These are phyloP conservation scores for Candida orba DNA, from an alignment of 805 yeast species.

Conservation along the genomic window DNA sequence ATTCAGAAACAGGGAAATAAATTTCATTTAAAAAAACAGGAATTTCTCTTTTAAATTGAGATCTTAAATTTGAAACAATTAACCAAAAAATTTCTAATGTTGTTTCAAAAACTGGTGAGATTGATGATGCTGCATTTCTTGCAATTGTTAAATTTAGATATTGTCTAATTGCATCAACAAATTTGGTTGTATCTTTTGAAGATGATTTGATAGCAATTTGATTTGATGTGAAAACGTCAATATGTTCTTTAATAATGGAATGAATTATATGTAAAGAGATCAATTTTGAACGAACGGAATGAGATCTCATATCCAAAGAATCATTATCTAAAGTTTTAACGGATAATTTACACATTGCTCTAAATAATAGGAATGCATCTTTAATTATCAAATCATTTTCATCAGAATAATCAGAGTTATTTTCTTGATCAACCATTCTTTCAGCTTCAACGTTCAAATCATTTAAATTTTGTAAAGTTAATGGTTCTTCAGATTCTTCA, in stretches of 20 bases:
- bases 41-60: constrained; percentile 85
- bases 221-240: constrained; percentile 66
- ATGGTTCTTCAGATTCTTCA: constrained; percentile 26
- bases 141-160: constrained; percentile 77
- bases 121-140: constrained; percentile 86
- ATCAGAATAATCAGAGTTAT: constrained; percentile 35
- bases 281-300: constrained; percentile 85
- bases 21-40: constrained; percentile 91
- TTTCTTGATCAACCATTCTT: constrained; percentile 39
- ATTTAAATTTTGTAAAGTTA: constrained; percentile 58
- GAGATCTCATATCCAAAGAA: constrained; percentile 78
- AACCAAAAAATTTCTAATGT: constrained; percentile 93
- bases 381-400: constrained; percentile 69
- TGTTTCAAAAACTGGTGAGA: constrained; percentile 87
- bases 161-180: constrained; percentile 77
- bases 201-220: constrained; percentile 47
- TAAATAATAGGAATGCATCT: constrained; percentile 87
- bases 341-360: constrained; percentile 92
- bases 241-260: constrained; percentile 76
- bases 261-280: constrained; percentile 84
- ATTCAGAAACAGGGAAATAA: constrained; percentile 88
- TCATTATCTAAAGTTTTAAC: constrained; percentile 76
- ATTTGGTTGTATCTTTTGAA: constrained; percentile 47
- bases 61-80: constrained; percentile 71
- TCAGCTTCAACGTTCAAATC: constrained; percentile 50